Conservation (phyloP, 768 basidiomycete genomes). For the Fomitopsis serialis region DNA sequence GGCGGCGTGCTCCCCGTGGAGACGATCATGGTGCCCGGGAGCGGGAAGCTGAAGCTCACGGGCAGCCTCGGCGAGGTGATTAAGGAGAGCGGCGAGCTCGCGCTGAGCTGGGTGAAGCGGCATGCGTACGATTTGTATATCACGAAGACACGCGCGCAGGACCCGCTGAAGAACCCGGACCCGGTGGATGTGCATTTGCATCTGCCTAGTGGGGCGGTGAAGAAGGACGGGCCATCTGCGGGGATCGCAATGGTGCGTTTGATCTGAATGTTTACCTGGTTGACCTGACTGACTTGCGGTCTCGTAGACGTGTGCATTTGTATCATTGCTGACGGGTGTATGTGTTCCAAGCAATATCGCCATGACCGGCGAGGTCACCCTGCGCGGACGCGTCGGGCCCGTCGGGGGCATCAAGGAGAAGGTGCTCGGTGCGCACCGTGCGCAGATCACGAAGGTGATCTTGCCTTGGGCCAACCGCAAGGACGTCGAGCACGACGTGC, state of each 20-base stretch:
- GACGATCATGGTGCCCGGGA: conserved; percentile 72
- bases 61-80: conserved; percentile 86
- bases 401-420: conserved; percentile 94
- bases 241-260: conserved; percentile 77
- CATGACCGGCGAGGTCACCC: conserved; percentile 92
- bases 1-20: conserved; percentile 85
- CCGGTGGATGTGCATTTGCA: conserved; percentile 84
- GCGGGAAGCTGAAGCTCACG: conserved; percentile 69
- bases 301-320: conserved; percentile 71
- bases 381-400: conserved; percentile 75
- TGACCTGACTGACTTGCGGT: background rate
- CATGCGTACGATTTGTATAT: conserved; percentile 78
- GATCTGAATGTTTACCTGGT: background rate
- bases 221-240: conserved; percentile 91
- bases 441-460: conserved; percentile 77
- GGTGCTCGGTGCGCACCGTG: conserved; percentile 85
- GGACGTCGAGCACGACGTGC: conserved; percentile 83
- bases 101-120: conserved; percentile 88
- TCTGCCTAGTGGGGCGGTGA: conserved; percentile 84
- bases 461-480: conserved; percentile 82
- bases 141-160: conserved; percentile 61
- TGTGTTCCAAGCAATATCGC: conserved; percentile 70
- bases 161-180: conserved; percentile 70
- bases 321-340: conserved; percentile 76
- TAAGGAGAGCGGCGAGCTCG: conserved; percentile 86